These are phyloP conservation scores for Xylaria multiplex DNA, from an alignment of 2,329 filamentous ascomycete species.

Conservation along the genomic window DNA sequence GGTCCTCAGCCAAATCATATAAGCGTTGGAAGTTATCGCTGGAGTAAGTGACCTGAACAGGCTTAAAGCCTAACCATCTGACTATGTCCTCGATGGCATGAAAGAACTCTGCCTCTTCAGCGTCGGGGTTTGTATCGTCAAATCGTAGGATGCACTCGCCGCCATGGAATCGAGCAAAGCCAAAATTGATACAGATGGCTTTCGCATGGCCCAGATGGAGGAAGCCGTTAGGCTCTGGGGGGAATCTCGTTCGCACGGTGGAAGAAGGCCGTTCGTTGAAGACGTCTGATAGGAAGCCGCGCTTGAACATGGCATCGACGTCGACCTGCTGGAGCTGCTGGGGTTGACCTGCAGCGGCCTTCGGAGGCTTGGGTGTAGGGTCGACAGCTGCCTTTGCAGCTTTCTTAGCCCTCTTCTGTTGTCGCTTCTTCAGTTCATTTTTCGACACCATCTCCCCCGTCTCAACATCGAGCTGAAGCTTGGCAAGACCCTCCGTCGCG, in stretches of 20 bases:
- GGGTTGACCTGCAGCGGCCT: no score
- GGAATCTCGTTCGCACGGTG: constrained; percentile 75
- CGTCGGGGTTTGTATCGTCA: constrained; percentile 95
- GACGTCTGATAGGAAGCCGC: constrained; percentile 78
- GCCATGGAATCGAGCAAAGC: constrained; percentile 85
- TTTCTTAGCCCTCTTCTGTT: no score
- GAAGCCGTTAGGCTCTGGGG: constrained; percentile 91
- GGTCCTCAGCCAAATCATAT: constrained; percentile 87
- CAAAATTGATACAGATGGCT: constrained; percentile 96
- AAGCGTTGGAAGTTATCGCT: constrained; percentile 90
- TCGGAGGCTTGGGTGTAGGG: no score
- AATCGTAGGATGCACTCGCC: constrained; percentile 77
- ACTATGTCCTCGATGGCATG: constrained; percentile 86
- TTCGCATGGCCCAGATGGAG: constrained; percentile 95
- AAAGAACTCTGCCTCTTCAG: constrained; percentile 91
- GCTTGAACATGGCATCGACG: constrained; percentile 79
- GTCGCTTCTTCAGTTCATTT: no score
- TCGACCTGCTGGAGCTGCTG: constrained; percentile 50
- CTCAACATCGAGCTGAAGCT: no score
- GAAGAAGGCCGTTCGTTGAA: no score
- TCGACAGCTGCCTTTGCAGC: no score
- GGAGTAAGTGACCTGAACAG: constrained; percentile 82
- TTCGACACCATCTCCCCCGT: no score
- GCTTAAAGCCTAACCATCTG: constrained; percentile 84
- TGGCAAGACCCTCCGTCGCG: no score